These are phyloP conservation scores for Phytomonas sp. DNA, from an alignment of 208 protist genomes.

Conservation along the genomic window DNA sequence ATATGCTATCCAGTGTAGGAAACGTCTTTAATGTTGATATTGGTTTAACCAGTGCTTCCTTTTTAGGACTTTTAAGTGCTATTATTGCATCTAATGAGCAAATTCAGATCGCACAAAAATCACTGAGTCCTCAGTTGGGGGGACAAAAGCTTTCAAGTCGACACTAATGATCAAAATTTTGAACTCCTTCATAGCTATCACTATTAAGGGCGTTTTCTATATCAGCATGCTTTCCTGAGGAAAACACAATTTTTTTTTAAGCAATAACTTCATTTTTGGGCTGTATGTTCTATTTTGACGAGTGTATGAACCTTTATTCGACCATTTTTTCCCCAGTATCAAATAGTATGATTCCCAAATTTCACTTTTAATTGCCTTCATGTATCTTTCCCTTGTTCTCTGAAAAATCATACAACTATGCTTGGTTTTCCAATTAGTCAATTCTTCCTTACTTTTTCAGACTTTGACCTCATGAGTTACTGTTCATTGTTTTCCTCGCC, in stretches of 20 bases:
- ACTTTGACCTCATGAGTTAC: background rate
- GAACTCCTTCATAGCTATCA: background rate
- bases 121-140: background rate
- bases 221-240: background rate
- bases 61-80: constrained; percentile 62
- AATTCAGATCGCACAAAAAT: constrained; percentile 20
- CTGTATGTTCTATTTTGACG: background rate
- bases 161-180: background rate
- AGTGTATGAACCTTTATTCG: background rate
- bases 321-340: background rate
- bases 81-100: constrained; percentile 53
- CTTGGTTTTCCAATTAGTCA: background rate
- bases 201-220: background rate
- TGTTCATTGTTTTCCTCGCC: background rate
- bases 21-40: constrained; percentile 38
- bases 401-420: background rate
- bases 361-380: background rate
- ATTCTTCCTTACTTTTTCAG: constrained; percentile 3
- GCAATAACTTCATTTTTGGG: background rate
- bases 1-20: constrained; percentile 57
- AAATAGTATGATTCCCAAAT: constrained; percentile 2
- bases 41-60: constrained; percentile 24
- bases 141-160: background rate
- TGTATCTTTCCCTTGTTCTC: background rate
- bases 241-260: background rate